phyloP scores from a whole-genome alignment of 2,329 filamentous ascomycete genomes.

The Colletotrichum navitas region DNA sequence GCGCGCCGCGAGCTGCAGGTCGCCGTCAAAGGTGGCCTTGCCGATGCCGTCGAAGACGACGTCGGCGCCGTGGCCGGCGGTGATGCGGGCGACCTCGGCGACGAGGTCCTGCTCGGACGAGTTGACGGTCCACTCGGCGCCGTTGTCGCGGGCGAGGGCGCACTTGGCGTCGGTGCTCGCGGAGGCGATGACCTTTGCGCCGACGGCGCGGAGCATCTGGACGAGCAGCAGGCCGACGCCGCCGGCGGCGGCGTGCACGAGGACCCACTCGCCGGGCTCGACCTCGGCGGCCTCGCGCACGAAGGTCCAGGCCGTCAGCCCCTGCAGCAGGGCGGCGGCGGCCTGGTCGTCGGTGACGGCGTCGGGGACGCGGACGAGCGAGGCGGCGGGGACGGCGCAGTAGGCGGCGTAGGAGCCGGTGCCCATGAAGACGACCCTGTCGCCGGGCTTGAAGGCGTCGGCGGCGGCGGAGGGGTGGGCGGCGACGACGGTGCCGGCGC shows the following conservation, averaged over 20 bases:
- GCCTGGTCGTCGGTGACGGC: slow-evolving; percentile 71
- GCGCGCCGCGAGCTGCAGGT: slow-evolving; percentile 77
- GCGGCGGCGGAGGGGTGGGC: slow-evolving; percentile 62
- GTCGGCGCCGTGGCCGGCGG: slow-evolving; percentile 77
- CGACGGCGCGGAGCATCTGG: slow-evolving; percentile 79
- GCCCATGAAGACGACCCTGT: slow-evolving; percentile 79
- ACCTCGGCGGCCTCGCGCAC: slow-evolving; percentile 83
- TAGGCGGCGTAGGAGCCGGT: slow-evolving; percentile 68
- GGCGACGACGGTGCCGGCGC: slow-evolving; percentile 76
- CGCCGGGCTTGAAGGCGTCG: slow-evolving; percentile 71
- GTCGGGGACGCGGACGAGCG: slow-evolving; percentile 73
- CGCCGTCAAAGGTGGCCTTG: slow-evolving; percentile 84
- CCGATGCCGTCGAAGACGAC: slow-evolving; percentile 91
- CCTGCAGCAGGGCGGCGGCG: slow-evolving; percentile 81
- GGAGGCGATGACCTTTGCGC: slow-evolving; percentile 84
- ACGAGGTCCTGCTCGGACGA: slow-evolving; percentile 72
- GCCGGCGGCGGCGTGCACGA: slow-evolving; percentile 88
- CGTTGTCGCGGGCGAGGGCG: slow-evolving; percentile 75
- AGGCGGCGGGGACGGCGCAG: slow-evolving; percentile 64
- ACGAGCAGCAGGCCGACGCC: slow-evolving; percentile 82
- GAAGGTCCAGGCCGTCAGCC: slow-evolving; percentile 84
- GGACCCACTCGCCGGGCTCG: slow-evolving; percentile 81
- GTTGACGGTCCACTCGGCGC: slow-evolving; percentile 79
- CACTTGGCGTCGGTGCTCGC: slow-evolving; percentile 81
- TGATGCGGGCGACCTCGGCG: slow-evolving; percentile 74